These are phyloP conservation scores for Clavariopsis aquatica DNA, from an alignment of 495 filamentous ascomycete genomes.

Conservation along the genomic window DNA sequence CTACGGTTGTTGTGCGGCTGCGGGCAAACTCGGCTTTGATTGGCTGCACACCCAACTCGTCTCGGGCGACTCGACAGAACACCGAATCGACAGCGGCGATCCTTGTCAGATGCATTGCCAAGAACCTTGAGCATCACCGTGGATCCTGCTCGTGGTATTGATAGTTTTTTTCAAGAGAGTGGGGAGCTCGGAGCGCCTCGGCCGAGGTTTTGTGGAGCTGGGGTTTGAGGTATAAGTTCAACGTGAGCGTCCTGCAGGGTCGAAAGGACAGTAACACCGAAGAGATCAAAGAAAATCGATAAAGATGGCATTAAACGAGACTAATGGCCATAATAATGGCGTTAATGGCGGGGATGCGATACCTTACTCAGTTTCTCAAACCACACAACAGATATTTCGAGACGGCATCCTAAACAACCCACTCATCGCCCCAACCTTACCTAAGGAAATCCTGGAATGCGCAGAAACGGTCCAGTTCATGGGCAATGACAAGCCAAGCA, in stretches of 20 bases:
- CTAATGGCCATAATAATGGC: slow-evolving; percentile 4
- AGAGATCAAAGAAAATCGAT: not conserved
- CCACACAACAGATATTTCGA: slow-evolving; percentile 36
- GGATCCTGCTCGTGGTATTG: too few relatives aligned
- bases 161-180: too few relatives aligned
- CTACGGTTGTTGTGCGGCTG: not conserved
- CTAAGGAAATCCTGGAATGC: slow-evolving; percentile 36
- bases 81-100: slow-evolving; percentile 8
- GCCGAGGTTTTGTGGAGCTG: not conserved
- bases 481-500: slow-evolving; percentile 38
- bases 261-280: not conserved
- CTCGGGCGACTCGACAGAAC: slow-evolving; percentile 16
- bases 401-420: slow-evolving; percentile 41
- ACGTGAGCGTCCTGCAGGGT: too few relatives aligned
- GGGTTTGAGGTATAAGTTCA: too few relatives aligned
- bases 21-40: slow-evolving; percentile 9
- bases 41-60: slow-evolving; percentile 7
- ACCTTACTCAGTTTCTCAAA: slow-evolving; percentile 39
- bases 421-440: slow-evolving; percentile 32
- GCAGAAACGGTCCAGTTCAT: slow-evolving; percentile 35
- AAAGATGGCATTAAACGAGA: slow-evolving; percentile 7
- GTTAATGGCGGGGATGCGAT: not conserved
- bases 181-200: too few relatives aligned
- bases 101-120: not conserved
- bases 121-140: not conserved